A percentile compares a stretch with the other conserved stretches of the same genome.
These are phyloP conservation scores for Astrothelium macrocarpum DNA, from an alignment of 495 filamentous ascomycete genomes.

Conservation along the genomic window DNA sequence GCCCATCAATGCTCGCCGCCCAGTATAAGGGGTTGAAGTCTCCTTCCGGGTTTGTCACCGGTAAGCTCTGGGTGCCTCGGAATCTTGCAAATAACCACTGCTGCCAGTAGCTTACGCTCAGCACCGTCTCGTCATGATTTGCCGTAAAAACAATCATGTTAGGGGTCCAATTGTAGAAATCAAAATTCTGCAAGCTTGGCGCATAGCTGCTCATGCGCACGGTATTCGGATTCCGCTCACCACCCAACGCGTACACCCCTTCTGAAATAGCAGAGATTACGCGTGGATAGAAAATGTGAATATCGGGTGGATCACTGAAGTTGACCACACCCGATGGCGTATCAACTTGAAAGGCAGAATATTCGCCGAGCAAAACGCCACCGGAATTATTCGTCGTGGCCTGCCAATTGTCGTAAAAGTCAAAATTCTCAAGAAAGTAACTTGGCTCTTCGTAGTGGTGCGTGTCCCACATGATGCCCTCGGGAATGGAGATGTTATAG, in stretches of 20 bases:
- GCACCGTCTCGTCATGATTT: conserved; percentile 33
- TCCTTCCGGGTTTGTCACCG: conserved; percentile 28
- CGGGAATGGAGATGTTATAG: conserved; percentile 30
- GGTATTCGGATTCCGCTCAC: conserved; percentile 29
- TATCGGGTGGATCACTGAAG: conserved; percentile 15
- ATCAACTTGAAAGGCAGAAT: conserved; percentile 18
- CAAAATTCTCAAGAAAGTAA: conserved; percentile 11
- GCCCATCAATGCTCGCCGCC: conserved; percentile 28
- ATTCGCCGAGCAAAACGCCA: conserved; percentile 24
- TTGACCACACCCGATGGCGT: conserved; percentile 15
- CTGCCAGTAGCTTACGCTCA: conserved; percentile 37
- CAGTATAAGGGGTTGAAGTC: conserved; percentile 40
- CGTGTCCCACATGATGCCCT: conserved; percentile 35
- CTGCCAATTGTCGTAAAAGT: conserved; percentile 30
- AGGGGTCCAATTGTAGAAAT: conserved; percentile 40
- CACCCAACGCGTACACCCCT: conserved; percentile 24
- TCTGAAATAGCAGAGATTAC: conserved; percentile 25
- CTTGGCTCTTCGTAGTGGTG: conserved; percentile 11
- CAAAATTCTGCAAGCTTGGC: conserved; percentile 40
- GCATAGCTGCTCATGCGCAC: conserved; percentile 31
- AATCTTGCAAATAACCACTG: conserved; percentile 34
- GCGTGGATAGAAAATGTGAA: conserved; percentile 16
- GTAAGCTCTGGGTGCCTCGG: conserved; percentile 38
- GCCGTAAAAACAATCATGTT: conserved; percentile 40
- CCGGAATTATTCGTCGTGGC: conserved; percentile 19